phyloP scores from a whole-genome alignment of 2,329 filamentous ascomycete genomes.

The Epichloe sibirici region DNA sequence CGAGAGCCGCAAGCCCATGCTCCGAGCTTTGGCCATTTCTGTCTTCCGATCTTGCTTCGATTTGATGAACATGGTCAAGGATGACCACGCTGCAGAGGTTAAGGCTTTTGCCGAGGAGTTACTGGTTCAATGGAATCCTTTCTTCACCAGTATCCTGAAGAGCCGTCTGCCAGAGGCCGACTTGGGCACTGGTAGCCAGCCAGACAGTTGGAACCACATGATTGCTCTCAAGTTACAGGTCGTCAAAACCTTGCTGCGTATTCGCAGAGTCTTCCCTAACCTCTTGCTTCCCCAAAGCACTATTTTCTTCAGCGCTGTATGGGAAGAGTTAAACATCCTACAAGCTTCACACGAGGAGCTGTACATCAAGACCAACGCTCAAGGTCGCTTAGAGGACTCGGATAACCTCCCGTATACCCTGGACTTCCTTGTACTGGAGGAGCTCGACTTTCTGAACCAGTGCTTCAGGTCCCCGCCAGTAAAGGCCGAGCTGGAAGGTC shows the following conservation, averaged over 20 bases:
- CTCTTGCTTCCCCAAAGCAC: slow-evolving; percentile 75
- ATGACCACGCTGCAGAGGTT: slow-evolving; percentile 77
- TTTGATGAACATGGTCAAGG: slow-evolving; percentile 91
- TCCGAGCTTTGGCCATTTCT: slow-evolving; percentile 76
- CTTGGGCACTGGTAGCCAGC: slow-evolving; percentile 31
- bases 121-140: slow-evolving; percentile 74
- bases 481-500: slow-evolving; percentile 73
- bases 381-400: slow-evolving; percentile 78
- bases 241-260: slow-evolving; percentile 87
- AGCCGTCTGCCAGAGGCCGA: slow-evolving; percentile 56
- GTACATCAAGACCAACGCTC: slow-evolving; percentile 75
- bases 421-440: slow-evolving; percentile 86
- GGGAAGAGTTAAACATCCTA: slow-evolving; percentile 71
- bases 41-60: slow-evolving; percentile 90
- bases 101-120: slow-evolving; percentile 83
- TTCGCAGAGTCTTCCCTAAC: slow-evolving; percentile 70
- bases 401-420: slow-evolving; percentile 90
- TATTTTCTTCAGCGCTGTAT: slow-evolving; percentile 72
- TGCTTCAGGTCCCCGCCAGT: slow-evolving; percentile 82
- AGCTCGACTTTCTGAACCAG: slow-evolving; percentile 88
- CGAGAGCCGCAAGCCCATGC: slow-evolving; percentile 57
- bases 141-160: slow-evolving; percentile 73
- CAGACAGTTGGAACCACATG: slow-evolving; percentile 65
- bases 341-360: slow-evolving; percentile 65
- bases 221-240: slow-evolving; percentile 85